Evolutionary conservation across 1,139 yeast genomes (phyloP).

Genomic region (Pichia sp.): DNA sequence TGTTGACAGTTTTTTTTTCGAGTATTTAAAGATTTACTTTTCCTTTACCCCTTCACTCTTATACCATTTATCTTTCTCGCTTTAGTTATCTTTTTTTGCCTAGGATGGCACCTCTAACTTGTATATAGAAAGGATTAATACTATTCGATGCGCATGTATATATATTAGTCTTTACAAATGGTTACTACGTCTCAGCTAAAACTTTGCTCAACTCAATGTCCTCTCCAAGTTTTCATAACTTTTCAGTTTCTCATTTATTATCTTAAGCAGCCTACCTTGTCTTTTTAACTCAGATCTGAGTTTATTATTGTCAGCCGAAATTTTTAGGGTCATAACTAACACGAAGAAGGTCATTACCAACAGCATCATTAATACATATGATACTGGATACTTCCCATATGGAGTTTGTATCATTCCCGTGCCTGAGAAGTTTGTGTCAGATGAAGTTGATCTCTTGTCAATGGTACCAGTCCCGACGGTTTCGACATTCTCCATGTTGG

Average conservation of each 20-base stretch:
- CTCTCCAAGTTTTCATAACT: not conserved
- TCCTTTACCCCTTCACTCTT: not conserved
- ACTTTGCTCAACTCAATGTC: too few relatives aligned
- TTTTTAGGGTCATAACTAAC: not conserved
- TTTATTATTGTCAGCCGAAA: not conserved
- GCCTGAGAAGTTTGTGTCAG: not conserved
- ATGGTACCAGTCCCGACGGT: not conserved
- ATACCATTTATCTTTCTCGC: not conserved
- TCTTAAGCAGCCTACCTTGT: not conserved
- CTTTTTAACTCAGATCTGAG: not conserved
- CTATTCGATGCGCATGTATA: slow-evolving; percentile 4
- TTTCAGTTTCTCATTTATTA: not conserved
- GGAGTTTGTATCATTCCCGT: not conserved
- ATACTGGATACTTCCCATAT: not conserved
- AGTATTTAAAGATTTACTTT: not conserved
- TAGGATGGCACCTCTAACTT: not conserved
- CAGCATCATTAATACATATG: not conserved
- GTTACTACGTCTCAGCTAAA: not conserved
- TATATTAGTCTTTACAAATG: not conserved
- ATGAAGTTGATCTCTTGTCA: not conserved
- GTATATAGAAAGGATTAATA: slow-evolving; percentile 3
- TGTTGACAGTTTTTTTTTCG: not conserved
- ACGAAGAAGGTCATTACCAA: not conserved
- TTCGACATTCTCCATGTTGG: not conserved
- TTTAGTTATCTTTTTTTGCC: not conserved